Conservation (phyloP, 345 rosid species). For the Eucalyptus camaldulensis region DNA sequence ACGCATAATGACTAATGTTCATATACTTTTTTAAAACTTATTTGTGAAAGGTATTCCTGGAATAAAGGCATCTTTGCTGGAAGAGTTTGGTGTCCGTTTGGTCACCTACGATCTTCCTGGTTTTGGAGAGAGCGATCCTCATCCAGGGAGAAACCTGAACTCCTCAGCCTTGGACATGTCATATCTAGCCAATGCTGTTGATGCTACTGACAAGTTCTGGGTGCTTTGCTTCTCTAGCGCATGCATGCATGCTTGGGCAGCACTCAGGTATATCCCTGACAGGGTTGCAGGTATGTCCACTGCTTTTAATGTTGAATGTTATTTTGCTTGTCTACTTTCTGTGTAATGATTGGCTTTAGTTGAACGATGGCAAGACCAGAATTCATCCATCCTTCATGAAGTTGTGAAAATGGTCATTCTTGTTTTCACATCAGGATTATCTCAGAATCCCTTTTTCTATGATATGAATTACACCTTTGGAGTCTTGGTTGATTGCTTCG, state of each 20-base stretch:
- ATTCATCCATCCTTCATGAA: background rate
- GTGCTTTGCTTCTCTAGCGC: constrained; percentile 77
- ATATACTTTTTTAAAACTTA: background rate
- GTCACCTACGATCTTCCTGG: constrained; percentile 94
- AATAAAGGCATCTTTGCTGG: constrained; percentile 49
- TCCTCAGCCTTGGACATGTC: constrained; percentile 79
- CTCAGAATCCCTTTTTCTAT: background rate
- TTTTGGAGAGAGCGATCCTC: constrained; percentile 97
- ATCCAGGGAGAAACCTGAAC: constrained; percentile 59
- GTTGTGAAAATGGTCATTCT: background rate
- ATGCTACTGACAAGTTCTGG: constrained; percentile 70
- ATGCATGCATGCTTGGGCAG: constrained; percentile 92
- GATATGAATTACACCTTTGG: background rate
- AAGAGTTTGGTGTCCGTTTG: constrained; percentile 72
- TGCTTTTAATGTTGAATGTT: background rate
- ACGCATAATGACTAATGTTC: background rate
- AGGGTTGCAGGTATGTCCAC: constrained; percentile 57
- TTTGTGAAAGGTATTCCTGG: constrained; percentile 61
- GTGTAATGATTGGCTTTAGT: background rate
- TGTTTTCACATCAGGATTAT: background rate
- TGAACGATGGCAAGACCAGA: background rate
- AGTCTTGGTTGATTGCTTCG: background rate
- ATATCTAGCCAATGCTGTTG: constrained; percentile 52
- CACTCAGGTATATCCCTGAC: constrained; percentile 67
- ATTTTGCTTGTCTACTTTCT: background rate